Evolutionary conservation across 495 filamentous ascomycete genomes (phyloP).

Genomic region (Hypoxylon perforatum): DNA sequence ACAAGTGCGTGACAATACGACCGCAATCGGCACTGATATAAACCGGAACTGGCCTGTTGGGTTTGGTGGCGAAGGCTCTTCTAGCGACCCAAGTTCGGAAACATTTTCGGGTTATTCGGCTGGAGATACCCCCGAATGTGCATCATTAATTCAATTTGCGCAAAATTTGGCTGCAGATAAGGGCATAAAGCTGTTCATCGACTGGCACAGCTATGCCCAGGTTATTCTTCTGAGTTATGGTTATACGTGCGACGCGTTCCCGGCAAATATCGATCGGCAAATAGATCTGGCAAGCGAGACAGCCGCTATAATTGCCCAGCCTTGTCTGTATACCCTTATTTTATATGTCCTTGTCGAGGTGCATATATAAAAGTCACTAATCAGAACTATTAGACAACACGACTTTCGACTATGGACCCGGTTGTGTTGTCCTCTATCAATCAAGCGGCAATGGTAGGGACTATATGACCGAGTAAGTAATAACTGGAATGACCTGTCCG

Average conservation of each 20-base stretch:
- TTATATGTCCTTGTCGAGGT: background rate
- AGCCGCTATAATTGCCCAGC: slow-evolving; percentile 55
- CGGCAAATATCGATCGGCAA: slow-evolving; percentile 61
- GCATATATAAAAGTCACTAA: slow-evolving; percentile 15
- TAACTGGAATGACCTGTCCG: no score
- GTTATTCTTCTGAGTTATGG: slow-evolving; percentile 52
- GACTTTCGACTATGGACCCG: slow-evolving; percentile 62
- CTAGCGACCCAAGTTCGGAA: slow-evolving; percentile 64
- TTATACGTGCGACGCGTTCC: slow-evolving; percentile 51
- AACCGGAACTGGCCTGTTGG: slow-evolving; percentile 72
- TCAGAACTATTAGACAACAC: slow-evolving; percentile 50
- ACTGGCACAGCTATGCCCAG: slow-evolving; percentile 71
- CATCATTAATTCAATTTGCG: slow-evolving; percentile 44
- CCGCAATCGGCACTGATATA: slow-evolving; percentile 68
- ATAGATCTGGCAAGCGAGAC: slow-evolving; percentile 50
- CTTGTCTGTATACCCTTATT: slow-evolving; percentile 28
- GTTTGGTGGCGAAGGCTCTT: slow-evolving; percentile 60
- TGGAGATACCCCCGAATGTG: slow-evolving; percentile 29
- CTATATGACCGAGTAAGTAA: slow-evolving; percentile 66
- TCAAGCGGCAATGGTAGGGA: slow-evolving; percentile 66
- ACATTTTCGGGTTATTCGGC: slow-evolving; percentile 60
- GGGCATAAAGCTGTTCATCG: slow-evolving; percentile 69
- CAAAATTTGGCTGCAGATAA: slow-evolving; percentile 50
- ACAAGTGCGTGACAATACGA: slow-evolving; percentile 52
- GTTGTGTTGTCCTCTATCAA: slow-evolving; percentile 69